phyloP scores from a whole-genome alignment of 768 basidiomycete genomes.

The Thelephora ganbajun region DNA sequence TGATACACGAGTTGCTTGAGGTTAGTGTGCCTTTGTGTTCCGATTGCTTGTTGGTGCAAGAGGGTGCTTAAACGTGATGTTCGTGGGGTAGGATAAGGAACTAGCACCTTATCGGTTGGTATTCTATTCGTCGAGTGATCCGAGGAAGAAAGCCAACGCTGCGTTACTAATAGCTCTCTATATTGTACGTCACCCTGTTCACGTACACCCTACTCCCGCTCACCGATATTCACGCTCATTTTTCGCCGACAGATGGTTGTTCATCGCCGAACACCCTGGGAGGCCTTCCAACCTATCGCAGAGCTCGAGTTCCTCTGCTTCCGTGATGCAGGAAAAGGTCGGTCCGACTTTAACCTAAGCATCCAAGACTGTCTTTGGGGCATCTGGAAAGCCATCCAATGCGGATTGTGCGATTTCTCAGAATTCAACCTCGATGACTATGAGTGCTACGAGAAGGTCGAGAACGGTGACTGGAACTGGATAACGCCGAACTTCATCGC shows the following conservation, averaged over 20 bases:
- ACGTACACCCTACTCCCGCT: not conserved
- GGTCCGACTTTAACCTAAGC: conserved; percentile 83
- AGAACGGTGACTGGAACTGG: conserved; percentile 96
- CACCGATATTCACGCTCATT: not conserved
- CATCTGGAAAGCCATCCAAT: conserved; percentile 82
- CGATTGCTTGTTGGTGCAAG: not conserved
- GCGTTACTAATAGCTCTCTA: conserved; percentile 91
- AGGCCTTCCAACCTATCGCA: conserved; percentile 89
- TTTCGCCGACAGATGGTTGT: conserved; percentile 66
- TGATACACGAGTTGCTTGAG: conserved; percentile 81
- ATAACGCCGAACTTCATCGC: conserved; percentile 85
- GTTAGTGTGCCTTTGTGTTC: conserved; percentile 22
- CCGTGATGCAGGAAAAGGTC: conserved; percentile 86
- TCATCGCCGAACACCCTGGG: conserved; percentile 78
- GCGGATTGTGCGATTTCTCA: conserved; percentile 86
- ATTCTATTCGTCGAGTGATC: conserved; percentile 78
- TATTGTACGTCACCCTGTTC: conserved; percentile 42
- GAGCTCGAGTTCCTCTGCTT: conserved; percentile 91
- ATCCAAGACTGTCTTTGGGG: conserved; percentile 90
- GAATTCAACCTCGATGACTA: conserved; percentile 90
- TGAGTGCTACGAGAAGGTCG: conserved; percentile 89
- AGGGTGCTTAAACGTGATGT: not conserved
- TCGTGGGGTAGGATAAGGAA: conserved; percentile 47
- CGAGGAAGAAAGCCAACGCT: conserved; percentile 83
- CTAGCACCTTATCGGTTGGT: conserved; percentile 63